Base-by-base conservation (phyloP, 2,329 filamentous ascomycete genomes). In the Emmonsiellopsis sp. region DNA sequence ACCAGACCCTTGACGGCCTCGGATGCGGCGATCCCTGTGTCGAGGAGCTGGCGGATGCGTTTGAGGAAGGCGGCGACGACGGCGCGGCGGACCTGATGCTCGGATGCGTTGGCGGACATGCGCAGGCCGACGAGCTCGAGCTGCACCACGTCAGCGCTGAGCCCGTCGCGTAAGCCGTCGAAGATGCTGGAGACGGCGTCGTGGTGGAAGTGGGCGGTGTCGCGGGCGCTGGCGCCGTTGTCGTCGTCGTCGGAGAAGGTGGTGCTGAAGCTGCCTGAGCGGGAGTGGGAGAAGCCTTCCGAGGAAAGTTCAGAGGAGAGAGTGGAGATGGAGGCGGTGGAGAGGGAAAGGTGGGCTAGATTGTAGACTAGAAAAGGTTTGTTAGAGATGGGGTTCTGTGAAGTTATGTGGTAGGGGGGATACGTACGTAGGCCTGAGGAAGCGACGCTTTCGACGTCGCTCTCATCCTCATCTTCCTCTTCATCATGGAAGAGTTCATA, bases 61-160 rank as follows among this genome's bases (percentile, higher is more conserved):
- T 87, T 88, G 62, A 88, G 86, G 66, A 97, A 92, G 0, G 91
- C 87, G 2, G 85, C 82, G 2, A 88, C 88, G 27, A 97, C 85
- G 13, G 93, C 90, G 36, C 86, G 85, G 44, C 92, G 87, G 63
- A 97, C 88, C 68, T 93, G 87, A 59, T 85, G 80, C 64, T 95
- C 92, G 1, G 89, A 91, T 2, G 93, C 93, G 63, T 97, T 89
- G 63, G 87, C 88, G 52, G 85, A 86, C 68, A 98, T 88, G 9
- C 92, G 86, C n/a, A 97, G 77, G 46, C 89, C 88, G 75, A 91
- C 95, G 57, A 98, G 87, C 68, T 98, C 93, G 36, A 97, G 81
- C 67, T 92, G 89, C 63, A 95, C 91, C 58, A 95, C 93, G 65
- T 94, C 88, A 9, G 83, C 81, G 11, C 82, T 80, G 49, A 82